Evolutionary conservation across 2,329 filamentous ascomycete species (phyloP), one percentile per base, ranked within the genome.

Genomic region (Rosellinia necatrix): DNA sequence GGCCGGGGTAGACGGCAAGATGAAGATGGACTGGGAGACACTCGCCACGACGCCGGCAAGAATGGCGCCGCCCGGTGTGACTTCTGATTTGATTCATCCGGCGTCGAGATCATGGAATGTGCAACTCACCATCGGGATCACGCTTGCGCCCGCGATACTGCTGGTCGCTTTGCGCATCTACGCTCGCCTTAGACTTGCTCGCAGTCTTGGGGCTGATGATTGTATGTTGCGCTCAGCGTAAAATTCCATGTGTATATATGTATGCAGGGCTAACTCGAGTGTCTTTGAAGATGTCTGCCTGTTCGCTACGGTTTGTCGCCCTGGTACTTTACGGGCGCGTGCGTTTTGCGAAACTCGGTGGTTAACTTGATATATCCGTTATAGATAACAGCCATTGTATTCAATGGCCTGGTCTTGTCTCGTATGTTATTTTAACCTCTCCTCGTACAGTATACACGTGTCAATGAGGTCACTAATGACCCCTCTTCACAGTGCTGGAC

Each of bases 21-120:
- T 49, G 51, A 34, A 30, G 17, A 24, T 7, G 17, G 47, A 51
- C 24, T 27, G 17, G 34, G 40, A 27, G 21, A 41, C 49, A 7
- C 50, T 53, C 4, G 41, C 50, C 8, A n/a, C 4, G 10, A 51
- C 42, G 35, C 53, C 53, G 2, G 42, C 19, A 8, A 48, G 17
- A 8, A 40, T 19, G 34, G 9, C 41, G 1, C 53, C 53, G 4
- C 13, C 32, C 19, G 53, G 53, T 8, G 19, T 41, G 32, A 44
- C 25, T 21, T 48, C 48, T 3, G 52, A 56, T 27, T 30, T 56
- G n/a, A 30, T 52, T 41, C 13, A 56, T 41, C 53, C 53, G n/a
- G 53, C 34, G 34, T 56, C 53, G 40, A 46, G 40, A 9, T 24
- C 53, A 8, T 56, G 53, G 53, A 27, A 56, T 8, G 53, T 56